These are phyloP conservation scores for Gossypium gossypioides DNA, from an alignment of 441 rosid genomes.

Conservation along the genomic window DNA sequence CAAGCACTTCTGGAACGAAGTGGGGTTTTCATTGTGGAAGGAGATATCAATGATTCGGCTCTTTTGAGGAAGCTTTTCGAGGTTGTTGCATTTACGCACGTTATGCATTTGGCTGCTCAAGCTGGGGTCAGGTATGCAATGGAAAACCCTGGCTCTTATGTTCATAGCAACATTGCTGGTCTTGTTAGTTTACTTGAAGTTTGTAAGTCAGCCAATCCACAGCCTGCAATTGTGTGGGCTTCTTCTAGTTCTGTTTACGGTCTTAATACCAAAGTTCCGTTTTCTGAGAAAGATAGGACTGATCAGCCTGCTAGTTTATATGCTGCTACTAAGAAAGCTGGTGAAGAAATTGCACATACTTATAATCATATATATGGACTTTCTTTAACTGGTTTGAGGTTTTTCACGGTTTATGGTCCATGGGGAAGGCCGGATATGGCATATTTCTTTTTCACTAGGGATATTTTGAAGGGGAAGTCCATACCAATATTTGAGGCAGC, in stretches of 20 bases:
- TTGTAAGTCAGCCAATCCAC: slow-evolving; percentile 76
- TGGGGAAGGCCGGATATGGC: slow-evolving; percentile 99
- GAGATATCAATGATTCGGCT: slow-evolving; percentile 75
- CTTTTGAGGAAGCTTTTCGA: slow-evolving; percentile 68
- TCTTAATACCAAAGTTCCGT: slow-evolving; percentile 83
- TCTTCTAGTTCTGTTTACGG: slow-evolving; percentile 96
- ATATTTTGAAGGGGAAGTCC: slow-evolving; percentile 70
- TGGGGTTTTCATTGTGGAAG: slow-evolving; percentile 75
- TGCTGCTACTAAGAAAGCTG: slow-evolving; percentile 96
- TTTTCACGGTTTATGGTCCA: slow-evolving; percentile 95
- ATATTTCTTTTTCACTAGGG: slow-evolving; percentile 88
- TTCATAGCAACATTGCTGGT: slow-evolving; percentile 92
- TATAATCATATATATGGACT: slow-evolving; percentile 91
- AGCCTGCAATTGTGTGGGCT: slow-evolving; percentile 95
- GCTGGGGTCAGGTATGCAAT: slow-evolving; percentile 97
- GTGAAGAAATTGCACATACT: slow-evolving; percentile 95
- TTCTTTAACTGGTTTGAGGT: slow-evolving; percentile 82
- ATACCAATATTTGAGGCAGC: slow-evolving; percentile 70
- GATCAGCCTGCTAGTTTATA: slow-evolving; percentile 95
- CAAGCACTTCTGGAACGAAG: slow-evolving; percentile 67
- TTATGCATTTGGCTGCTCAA: slow-evolving; percentile 96
- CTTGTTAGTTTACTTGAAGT: slow-evolving; percentile 78
- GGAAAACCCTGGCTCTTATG: slow-evolving; percentile 86
- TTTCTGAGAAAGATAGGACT: slow-evolving; percentile 81
- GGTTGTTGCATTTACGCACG: slow-evolving; percentile 73